Conservation (phyloP, 2,329 filamentous ascomycete species). For the Calonectria pauciramosa region DNA sequence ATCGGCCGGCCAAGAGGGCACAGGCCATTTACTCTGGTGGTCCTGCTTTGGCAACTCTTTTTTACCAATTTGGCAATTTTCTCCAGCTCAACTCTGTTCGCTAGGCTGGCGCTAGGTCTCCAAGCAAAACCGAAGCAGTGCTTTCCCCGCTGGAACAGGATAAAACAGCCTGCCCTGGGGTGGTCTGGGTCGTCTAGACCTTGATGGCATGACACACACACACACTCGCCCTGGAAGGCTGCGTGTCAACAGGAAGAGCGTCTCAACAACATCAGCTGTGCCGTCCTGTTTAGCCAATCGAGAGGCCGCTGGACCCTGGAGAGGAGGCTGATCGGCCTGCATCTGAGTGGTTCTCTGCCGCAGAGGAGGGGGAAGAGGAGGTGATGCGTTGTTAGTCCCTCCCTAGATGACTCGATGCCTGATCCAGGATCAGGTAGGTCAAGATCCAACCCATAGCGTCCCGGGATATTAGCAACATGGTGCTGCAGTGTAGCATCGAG, state of each 20-base stretch:
- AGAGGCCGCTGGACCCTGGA: constrained; percentile 40
- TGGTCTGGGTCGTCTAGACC: background rate
- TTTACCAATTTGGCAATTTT: constrained; percentile 27
- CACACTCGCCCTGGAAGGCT: background rate
- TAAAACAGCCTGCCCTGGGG: background rate
- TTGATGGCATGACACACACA: constrained; percentile 6
- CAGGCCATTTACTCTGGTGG: constrained; percentile 25
- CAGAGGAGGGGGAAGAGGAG: constrained; percentile 18
- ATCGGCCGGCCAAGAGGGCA: constrained; percentile 23
- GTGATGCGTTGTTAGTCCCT: constrained; percentile 17
- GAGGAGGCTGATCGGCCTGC: constrained; percentile 37
- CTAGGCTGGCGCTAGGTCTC: constrained; percentile 2
- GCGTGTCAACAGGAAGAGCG: background rate
- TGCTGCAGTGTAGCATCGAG: background rate
- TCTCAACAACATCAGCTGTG: constrained; percentile 2
- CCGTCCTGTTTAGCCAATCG: constrained; percentile 9
- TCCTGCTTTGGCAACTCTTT: background rate
- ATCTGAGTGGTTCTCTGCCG: constrained; percentile 34
- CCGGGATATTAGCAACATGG: constrained; percentile 5
- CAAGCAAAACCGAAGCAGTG: background rate
- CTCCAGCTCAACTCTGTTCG: constrained; percentile 11
- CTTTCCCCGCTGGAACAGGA: background rate
- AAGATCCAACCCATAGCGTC: constrained; percentile 6
- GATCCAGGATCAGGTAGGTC: constrained; percentile 8
- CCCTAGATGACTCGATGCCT: constrained; percentile 13